Evolutionary conservation across 176 grass and related monocot species (phyloP).

Genomic region (Triticum aestivum): DNA sequence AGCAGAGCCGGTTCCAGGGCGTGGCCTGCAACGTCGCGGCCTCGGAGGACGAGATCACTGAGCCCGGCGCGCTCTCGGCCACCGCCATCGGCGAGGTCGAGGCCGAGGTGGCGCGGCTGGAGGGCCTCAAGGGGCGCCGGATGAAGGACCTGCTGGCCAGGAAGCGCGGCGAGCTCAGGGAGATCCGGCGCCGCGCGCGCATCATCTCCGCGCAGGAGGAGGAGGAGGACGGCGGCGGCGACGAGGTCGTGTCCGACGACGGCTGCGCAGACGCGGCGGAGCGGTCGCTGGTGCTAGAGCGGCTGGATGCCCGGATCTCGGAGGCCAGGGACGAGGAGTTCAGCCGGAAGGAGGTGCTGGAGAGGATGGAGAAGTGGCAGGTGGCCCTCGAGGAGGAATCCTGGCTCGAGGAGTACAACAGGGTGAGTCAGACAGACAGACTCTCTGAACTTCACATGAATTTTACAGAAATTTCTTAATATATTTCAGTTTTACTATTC

Average conservation of each 20-base stretch:
- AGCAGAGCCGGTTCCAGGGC: slow-evolving; percentile 74
- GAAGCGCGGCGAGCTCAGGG: slow-evolving; percentile 77
- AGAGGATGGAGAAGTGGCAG: slow-evolving; percentile 68
- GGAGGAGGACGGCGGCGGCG: background rate
- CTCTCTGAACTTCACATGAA: background rate
- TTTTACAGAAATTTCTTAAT: background rate
- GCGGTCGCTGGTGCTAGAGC: slow-evolving; percentile 51
- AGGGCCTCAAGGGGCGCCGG: slow-evolving; percentile 67
- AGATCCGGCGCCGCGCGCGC: slow-evolving; percentile 60
- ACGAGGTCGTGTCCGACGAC: slow-evolving; percentile 20
- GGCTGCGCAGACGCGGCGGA: slow-evolving; percentile 38
- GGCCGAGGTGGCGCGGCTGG: slow-evolving; percentile 79
- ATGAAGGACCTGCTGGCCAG: slow-evolving; percentile 66
- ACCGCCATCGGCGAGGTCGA: slow-evolving; percentile 54
- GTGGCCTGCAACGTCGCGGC: slow-evolving; percentile 93
- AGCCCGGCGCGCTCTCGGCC: slow-evolving; percentile 58
- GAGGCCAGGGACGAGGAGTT: slow-evolving; percentile 67
- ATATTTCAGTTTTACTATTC: too few species aligned
- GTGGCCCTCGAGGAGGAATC: slow-evolving; percentile 68
- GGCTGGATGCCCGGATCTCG: slow-evolving; percentile 66
- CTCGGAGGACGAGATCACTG: slow-evolving; percentile 82
- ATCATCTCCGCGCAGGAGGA: slow-evolving; percentile 24
- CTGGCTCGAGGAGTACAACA: slow-evolving; percentile 88
- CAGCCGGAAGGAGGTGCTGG: slow-evolving; percentile 75
- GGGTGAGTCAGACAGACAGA: slow-evolving; percentile 3